A percentile compares a stretch with the other conserved stretches of the same genome.
These are phyloP conservation scores for Talinum fruticosum DNA, from an alignment of 148 eudicot species.

Conservation along the genomic window DNA sequence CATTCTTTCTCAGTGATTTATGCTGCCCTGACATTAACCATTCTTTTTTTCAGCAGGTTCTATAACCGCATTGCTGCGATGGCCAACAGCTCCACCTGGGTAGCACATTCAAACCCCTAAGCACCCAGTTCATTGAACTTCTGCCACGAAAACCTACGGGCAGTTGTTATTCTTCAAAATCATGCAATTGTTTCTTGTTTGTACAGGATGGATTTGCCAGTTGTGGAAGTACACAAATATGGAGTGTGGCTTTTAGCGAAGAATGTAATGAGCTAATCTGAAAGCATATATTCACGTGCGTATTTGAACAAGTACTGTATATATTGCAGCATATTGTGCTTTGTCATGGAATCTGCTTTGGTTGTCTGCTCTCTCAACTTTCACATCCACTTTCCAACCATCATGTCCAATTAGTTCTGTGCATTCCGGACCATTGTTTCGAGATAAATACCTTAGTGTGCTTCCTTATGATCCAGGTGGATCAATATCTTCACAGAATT, in stretches of 20 bases:
- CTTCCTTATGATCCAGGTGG: slow-evolving; percentile 50
- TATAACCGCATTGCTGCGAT: slow-evolving; percentile 83
- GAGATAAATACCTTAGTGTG: slow-evolving; percentile 9
- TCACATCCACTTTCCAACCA: background rate
- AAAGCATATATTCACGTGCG: slow-evolving; percentile 43
- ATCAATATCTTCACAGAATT: slow-evolving; percentile 86
- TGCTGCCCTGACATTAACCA: slow-evolving; percentile 2
- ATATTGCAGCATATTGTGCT: slow-evolving; percentile 15
- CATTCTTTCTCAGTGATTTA: background rate
- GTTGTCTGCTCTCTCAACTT: background rate
- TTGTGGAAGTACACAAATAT: slow-evolving; percentile 77
- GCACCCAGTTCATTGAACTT: slow-evolving; percentile 6
- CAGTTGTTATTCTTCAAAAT: slow-evolving; percentile 14
- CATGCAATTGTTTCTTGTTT: slow-evolving; percentile 11
- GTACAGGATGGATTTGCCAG: slow-evolving; percentile 96
- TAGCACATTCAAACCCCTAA: slow-evolving; percentile 29
- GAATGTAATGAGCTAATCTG: slow-evolving; percentile 59
- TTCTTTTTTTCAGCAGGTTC: slow-evolving; percentile 43
- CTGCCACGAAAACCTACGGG: slow-evolving; percentile 5
- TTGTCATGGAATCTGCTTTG: background rate
- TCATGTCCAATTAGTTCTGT: slow-evolving; percentile 3
- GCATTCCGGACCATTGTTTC: background rate
- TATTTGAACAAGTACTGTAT: slow-evolving; percentile 24
- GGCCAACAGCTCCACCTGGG: slow-evolving; percentile 99
- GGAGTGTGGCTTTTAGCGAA: slow-evolving; percentile 98